Conservation (phyloP, 768 basidiomycete genomes). For the Phylloporus arenicola region DNA sequence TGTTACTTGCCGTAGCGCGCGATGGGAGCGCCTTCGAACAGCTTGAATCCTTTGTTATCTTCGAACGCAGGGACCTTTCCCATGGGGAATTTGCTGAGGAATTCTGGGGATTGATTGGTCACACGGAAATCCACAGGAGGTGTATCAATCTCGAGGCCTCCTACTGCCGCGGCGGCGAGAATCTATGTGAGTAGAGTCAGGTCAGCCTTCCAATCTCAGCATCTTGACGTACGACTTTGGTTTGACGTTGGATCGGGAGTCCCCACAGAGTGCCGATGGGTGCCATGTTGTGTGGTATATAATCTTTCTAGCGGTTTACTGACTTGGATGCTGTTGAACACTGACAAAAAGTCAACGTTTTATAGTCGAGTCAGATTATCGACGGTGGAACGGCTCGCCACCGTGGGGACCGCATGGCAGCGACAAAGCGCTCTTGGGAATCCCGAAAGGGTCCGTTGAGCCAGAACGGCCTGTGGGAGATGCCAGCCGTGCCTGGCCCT, state of each 20-base stretch:
- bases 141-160: constrained; percentile 23
- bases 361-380: constrained; percentile 3
- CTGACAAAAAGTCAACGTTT: constrained; percentile 1
- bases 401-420: no score
- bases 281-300: constrained; percentile 15
- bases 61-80: constrained; percentile 29
- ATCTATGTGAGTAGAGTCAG: constrained; percentile 14
- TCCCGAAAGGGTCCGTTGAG: no score
- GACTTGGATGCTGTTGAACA: background rate
- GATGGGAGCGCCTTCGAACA: constrained; percentile 27
- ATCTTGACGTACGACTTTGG: constrained; percentile 21
- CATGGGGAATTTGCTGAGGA: constrained; percentile 25
- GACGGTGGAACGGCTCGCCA: no score
- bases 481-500: no score
- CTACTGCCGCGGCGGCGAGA: constrained; percentile 18
- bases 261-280: constrained; percentile 27
- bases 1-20: constrained; percentile 23
- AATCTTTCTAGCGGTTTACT: background rate
- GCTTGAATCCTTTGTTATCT: constrained; percentile 14
- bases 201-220: background rate
- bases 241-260: constrained; percentile 20
- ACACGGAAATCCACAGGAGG: constrained; percentile 20
- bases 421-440: no score
- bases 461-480: no score
- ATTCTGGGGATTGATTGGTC: constrained; percentile 26